Evolutionary conservation across 1,284 basidiomycete species (phyloP).

Genomic region (Apiotrichum sp.): DNA sequence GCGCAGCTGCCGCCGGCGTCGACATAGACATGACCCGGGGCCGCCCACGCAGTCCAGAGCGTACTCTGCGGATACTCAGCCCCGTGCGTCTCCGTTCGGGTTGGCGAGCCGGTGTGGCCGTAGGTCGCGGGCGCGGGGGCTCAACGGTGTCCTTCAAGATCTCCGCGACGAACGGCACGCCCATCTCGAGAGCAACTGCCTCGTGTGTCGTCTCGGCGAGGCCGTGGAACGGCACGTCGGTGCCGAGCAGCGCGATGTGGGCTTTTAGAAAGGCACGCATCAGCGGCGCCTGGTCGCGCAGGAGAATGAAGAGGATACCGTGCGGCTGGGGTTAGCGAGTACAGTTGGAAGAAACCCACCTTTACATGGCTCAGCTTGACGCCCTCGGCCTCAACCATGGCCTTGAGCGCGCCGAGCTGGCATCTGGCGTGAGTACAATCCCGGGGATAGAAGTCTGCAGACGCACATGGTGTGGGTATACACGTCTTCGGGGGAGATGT

Average conservation of each 20-base stretch:
- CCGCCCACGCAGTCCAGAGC: too few relatives aligned
- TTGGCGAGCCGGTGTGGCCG: too few relatives aligned
- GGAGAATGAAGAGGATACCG: slow-evolving; percentile 21
- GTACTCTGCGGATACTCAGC: too few relatives aligned
- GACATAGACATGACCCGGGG: too few relatives aligned
- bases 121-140: too few relatives aligned
- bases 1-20: too few relatives aligned
- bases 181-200: slow-evolving; percentile 23
- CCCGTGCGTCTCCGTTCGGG: too few relatives aligned
- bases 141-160: slow-evolving; percentile 18
- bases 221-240: slow-evolving; percentile 30
- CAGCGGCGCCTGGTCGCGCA: slow-evolving; percentile 24
- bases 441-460: neutral
- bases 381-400: slow-evolving; percentile 26
- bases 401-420: slow-evolving; percentile 33
- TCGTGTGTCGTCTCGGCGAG: slow-evolving; percentile 36
- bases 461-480: slow-evolving; percentile 1
- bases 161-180: slow-evolving; percentile 33
- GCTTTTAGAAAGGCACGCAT: slow-evolving; percentile 30
- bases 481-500: slow-evolving; percentile 1
- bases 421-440: slow-evolving; percentile 4
- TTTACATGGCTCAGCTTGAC: slow-evolving; percentile 28
- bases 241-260: slow-evolving; percentile 22
- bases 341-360: neutral
- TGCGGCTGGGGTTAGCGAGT: neutral